phyloP scores from a whole-genome alignment of 176 grass and related monocot species.

The Cenchrus purpureus region DNA sequence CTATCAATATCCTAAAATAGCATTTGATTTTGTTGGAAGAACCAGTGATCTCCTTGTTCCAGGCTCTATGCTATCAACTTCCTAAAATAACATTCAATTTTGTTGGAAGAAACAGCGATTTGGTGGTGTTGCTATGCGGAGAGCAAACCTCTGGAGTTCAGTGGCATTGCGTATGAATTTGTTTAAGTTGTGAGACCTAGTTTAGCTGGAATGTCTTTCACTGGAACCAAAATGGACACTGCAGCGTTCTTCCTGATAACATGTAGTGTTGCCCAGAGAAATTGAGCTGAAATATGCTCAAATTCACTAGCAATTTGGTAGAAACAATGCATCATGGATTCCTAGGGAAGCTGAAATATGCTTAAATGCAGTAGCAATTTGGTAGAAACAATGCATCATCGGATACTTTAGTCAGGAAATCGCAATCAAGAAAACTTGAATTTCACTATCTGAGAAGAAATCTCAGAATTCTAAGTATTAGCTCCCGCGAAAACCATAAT shows the following conservation, averaged over 20 bases:
- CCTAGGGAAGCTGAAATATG: not conserved
- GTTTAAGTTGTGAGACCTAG: no score
- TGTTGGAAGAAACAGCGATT: no score
- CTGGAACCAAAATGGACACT: not conserved
- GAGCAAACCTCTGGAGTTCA: no score
- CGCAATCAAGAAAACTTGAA: not conserved
- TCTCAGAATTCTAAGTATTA: not conserved
- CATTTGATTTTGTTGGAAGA: no score
- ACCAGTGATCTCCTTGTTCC: no score
- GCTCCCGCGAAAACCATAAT: not conserved
- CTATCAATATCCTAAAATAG: no score
- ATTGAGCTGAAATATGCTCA: not conserved
- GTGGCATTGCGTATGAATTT: no score
- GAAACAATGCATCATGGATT: not conserved
- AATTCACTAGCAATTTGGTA: not conserved
- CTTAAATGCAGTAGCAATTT: not conserved
- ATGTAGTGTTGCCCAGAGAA: not conserved
- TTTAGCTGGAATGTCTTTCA: not conserved
- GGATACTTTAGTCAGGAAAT: not conserved
- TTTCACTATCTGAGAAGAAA: not conserved
- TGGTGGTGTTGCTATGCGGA: no score
- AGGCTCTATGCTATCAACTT: no score
- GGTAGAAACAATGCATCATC: not conserved
- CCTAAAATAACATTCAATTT: no score
- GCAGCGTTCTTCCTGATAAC: not conserved